Percentiles rank a stretch among this genome's conserved stretches.
Evolutionary conservation across 177 flowering plant species (phyloP).

Genomic region (Telopea speciosissima): DNA sequence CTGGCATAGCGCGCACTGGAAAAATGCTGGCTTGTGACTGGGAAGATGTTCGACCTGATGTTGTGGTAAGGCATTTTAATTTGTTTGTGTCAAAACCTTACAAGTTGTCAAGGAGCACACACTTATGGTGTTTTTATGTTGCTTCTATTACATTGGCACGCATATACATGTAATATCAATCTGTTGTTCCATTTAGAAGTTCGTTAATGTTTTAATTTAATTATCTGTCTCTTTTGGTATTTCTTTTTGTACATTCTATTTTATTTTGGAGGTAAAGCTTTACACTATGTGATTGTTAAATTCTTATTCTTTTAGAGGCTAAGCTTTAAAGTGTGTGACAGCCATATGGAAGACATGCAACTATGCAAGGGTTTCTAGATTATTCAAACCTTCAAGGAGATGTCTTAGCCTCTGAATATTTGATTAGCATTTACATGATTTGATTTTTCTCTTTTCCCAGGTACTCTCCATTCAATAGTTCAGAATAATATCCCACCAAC

Average conservation of each 20-base stretch:
- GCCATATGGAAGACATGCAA: neutral
- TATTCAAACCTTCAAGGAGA: neutral
- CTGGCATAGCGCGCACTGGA: constrained; percentile 88
- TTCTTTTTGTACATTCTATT: too few relatives aligned
- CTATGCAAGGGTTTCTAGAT: too few relatives aligned
- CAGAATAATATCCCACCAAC: neutral
- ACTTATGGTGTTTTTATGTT: neutral
- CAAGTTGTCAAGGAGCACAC: neutral
- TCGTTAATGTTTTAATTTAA: too few relatives aligned
- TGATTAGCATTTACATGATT: too few relatives aligned
- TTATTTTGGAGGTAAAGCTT: too few relatives aligned
- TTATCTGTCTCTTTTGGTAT: neutral
- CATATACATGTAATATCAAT: too few relatives aligned
- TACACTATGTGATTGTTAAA: too few relatives aligned
- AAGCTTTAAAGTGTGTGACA: neutral
- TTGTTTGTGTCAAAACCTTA: neutral
- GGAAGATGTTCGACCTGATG: constrained; percentile 92
- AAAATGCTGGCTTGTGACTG: constrained; percentile 93
- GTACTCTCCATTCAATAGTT: too few relatives aligned
- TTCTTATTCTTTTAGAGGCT: neutral
- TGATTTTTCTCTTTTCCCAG: too few relatives aligned
- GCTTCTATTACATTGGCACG: neutral
- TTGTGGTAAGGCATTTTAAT: constrained; percentile 62
- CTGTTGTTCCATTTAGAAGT: neutral
- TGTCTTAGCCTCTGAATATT: neutral